phyloP scores from a whole-genome alignment of 805 yeast species.

The Metschnikowia rubicola region DNA sequence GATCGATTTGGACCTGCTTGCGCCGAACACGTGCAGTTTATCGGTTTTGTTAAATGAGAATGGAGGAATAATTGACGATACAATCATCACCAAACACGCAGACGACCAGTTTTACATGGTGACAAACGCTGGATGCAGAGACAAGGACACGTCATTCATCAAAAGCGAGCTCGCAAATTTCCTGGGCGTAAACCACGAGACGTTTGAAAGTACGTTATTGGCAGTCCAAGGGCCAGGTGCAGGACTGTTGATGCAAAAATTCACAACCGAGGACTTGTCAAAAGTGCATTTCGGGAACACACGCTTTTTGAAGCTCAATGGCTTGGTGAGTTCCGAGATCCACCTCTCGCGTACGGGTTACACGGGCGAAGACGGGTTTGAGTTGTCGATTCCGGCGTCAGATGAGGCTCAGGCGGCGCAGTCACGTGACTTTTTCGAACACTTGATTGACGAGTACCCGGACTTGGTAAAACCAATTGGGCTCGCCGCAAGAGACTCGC shows the following conservation, averaged over 20 bases:
- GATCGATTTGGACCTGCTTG: conserved; percentile 62
- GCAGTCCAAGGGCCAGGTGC: conserved; percentile 95
- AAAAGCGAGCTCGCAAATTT: conserved; percentile 44
- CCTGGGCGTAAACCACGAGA: conserved; percentile 35
- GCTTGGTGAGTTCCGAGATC: conserved; percentile 42
- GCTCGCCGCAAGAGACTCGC: conserved; percentile 95
- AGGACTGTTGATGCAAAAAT: conserved; percentile 58
- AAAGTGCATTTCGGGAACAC: conserved; percentile 74
- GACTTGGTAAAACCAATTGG: conserved; percentile 80
- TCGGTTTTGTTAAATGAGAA: conserved; percentile 69
- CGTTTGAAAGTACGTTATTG: conserved; percentile 69
- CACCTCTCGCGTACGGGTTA: conserved; percentile 95
- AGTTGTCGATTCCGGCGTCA: conserved; percentile 66
- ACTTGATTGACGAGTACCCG: conserved; percentile 50
- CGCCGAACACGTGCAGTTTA: conserved; percentile 61
- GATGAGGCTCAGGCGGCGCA: conserved; percentile 35
- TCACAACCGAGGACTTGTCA: conserved; percentile 56
- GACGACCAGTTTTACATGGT: conserved; percentile 78
- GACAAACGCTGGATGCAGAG: conserved; percentile 94
- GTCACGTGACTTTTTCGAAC: conserved; percentile 59
- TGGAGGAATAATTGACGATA: conserved; percentile 89
- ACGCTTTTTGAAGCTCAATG: conserved; percentile 42
- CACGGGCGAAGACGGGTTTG: conserved; percentile 99
- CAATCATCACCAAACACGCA: conserved; percentile 84
- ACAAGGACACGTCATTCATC: conserved; percentile 69